Base-by-base conservation (phyloP, 129 eudicot species). In the Dittrichia graveolens region DNA sequence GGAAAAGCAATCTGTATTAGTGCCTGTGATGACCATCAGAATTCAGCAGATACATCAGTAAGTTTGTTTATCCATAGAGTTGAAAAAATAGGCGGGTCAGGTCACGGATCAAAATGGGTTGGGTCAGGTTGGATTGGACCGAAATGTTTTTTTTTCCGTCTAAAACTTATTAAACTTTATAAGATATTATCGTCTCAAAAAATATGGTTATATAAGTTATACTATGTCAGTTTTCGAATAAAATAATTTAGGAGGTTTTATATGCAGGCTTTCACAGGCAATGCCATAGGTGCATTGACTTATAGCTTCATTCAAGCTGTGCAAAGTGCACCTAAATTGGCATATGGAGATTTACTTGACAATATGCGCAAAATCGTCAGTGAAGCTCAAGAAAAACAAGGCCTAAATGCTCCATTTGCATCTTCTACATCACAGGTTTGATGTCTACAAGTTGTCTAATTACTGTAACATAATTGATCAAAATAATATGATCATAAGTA, bases 11-110 rank as follows among this genome's bases (percentile, higher is more conserved):
- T 87, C 72, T 87, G 81, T 61, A 78, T 90, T 70, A 85, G 96
- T 42, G 90, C 91, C 10, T 90, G 91, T 64, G 88, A 85, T 37
- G 94, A 90, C 77, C 77, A 87, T 77, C 89, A 90, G 61, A 78
- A 66, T 60, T 78, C 88, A 43, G 86, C 80, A 45, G 88, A 82
- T 75, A 84, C 96, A 6, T 65, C 86, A 54, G 96, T 89, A 11
- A 24, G 31, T 24, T 2, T 24, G 31, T 24, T 24, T 24, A 24
- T 24, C 31, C 31, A 2, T 24, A 24, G 31, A 24, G 31, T 0
- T 24, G 31, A 2, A 24, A 24, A 24, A 24, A 24, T 24, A 24
- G 31, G 31, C 2, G 31, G 31, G 31, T 24, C 2, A 24, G 31
- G 31, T 24, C 31, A 24, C 31, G 2, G 31, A 24, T 24, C 31